Evolutionary conservation across 768 basidiomycete species (phyloP).

Genomic region (Nidularia pulvinata): DNA sequence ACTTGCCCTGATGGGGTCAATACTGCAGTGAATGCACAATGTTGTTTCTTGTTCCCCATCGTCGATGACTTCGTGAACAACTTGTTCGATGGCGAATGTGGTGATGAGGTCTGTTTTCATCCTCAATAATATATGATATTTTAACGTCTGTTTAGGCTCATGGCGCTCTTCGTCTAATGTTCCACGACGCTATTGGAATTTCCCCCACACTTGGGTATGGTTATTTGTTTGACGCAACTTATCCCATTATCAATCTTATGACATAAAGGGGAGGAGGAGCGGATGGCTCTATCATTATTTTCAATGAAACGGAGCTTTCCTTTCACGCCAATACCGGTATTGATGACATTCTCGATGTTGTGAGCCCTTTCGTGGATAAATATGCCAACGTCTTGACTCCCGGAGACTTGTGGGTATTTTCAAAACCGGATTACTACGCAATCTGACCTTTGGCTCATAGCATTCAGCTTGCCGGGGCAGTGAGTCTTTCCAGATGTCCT

Average conservation of each 20-base stretch:
- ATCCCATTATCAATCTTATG: background rate
- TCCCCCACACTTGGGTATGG: slow-evolving; percentile 27
- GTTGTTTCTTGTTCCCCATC: too few species aligned
- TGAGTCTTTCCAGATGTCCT: slow-evolving; percentile 37
- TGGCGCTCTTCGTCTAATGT: slow-evolving; percentile 25
- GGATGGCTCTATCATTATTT: slow-evolving; percentile 50
- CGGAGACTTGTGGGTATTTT: slow-evolving; percentile 42
- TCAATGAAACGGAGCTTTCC: slow-evolving; percentile 35
- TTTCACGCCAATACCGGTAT: slow-evolving; percentile 43
- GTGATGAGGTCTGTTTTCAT: too few species aligned
- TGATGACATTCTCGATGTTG: slow-evolving; percentile 34
- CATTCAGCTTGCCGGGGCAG: slow-evolving; percentile 47
- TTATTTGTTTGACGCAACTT: background rate
- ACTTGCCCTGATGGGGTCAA: too few species aligned
- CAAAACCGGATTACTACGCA: background rate
- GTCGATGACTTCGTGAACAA: too few species aligned
- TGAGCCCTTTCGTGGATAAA: slow-evolving; percentile 27
- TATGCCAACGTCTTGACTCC: slow-evolving; percentile 26
- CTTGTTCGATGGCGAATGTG: too few species aligned
- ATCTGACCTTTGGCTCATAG: slow-evolving; percentile 9
- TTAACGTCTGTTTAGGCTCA: too few species aligned
- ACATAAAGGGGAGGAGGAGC: slow-evolving; percentile 36
- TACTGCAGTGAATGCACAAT: too few species aligned
- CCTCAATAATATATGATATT: too few species aligned
- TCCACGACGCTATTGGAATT: slow-evolving; percentile 46